phyloP scores from a whole-genome alignment of 202 grass and related monocot species.

The Setaria viridis region DNA sequence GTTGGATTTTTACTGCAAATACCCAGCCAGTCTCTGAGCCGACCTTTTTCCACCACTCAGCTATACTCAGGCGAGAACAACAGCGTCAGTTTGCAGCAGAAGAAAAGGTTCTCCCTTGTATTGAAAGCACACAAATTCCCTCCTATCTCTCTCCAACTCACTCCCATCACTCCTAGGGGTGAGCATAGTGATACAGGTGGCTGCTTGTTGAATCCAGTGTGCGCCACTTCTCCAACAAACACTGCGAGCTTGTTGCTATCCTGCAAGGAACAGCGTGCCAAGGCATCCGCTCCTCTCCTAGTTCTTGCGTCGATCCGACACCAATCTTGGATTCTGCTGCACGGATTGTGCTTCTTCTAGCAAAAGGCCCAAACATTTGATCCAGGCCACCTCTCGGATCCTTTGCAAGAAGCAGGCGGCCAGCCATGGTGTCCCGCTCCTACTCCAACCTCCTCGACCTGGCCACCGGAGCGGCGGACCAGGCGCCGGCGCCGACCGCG shows the following conservation, averaged over 20 bases:
- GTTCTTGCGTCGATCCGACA: background rate
- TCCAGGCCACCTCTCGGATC: conserved; percentile 4
- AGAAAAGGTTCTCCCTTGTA: conserved; percentile 31
- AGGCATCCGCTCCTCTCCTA: background rate
- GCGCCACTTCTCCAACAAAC: conserved; percentile 21
- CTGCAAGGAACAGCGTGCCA: conserved; percentile 26
- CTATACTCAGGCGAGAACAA: background rate
- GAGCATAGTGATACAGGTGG: conserved; percentile 20
- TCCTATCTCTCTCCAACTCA: background rate
- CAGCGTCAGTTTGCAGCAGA: conserved; percentile 16
- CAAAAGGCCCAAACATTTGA: conserved; percentile 25
- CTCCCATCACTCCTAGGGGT: background rate
- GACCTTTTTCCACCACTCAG: background rate
- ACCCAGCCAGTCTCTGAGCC: background rate
- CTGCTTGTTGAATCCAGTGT: conserved; percentile 31
- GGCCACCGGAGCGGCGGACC: conserved; percentile 76
- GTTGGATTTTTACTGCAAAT: conserved; percentile 9
- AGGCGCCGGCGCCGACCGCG: conserved; percentile 49
- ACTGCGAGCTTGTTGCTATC: conserved; percentile 9
- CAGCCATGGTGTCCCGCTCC: conserved; percentile 79
- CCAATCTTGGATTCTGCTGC: conserved; percentile 31
- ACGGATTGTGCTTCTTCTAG: conserved; percentile 16
- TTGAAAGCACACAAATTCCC: conserved; percentile 31
- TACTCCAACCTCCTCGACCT: conserved; percentile 93
- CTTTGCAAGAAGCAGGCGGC: background rate